Evolutionary conservation across 164 flowering plant genomes (phyloP).

Genomic region (Vitis cinerea): DNA sequence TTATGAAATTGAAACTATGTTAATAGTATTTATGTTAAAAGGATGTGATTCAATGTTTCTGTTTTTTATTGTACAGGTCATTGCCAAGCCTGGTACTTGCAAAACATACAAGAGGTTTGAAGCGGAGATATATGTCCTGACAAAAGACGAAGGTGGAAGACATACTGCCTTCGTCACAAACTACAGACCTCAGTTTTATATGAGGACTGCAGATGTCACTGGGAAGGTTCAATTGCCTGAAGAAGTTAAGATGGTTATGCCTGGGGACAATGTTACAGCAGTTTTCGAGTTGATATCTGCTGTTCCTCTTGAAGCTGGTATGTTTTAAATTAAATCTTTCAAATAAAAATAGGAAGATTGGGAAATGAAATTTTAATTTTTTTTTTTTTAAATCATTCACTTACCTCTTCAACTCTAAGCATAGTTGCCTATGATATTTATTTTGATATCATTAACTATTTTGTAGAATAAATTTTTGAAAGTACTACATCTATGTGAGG

Average conservation of each 20-base stretch:
- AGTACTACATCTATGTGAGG: too few species aligned
- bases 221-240: conserved; percentile 94
- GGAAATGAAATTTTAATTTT: neutral
- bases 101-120: conserved; percentile 86
- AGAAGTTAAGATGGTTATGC: conserved; percentile 99
- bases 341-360: neutral
- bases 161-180: conserved; percentile 94
- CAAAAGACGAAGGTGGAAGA: conserved; percentile 99
- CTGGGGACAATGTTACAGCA: conserved; percentile 98
- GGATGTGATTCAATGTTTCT: neutral
- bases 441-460: too few species aligned
- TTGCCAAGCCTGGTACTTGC: conserved; percentile 76
- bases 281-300: conserved; percentile 77
- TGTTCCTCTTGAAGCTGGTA: conserved; percentile 92
- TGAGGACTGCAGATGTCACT: conserved; percentile 96
- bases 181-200: conserved; percentile 90
- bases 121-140: conserved; percentile 93
- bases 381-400: neutral
- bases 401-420: too few species aligned
- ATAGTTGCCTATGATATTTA: too few species aligned
- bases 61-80: conserved; percentile 50
- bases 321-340: conserved; percentile 1
- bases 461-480: too few species aligned
- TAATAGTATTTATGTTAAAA: too few species aligned
- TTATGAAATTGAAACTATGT: too few species aligned